Evolutionary conservation across 2,329 filamentous ascomycete species (phyloP).

Genomic region (Diaporthe velutina): DNA sequence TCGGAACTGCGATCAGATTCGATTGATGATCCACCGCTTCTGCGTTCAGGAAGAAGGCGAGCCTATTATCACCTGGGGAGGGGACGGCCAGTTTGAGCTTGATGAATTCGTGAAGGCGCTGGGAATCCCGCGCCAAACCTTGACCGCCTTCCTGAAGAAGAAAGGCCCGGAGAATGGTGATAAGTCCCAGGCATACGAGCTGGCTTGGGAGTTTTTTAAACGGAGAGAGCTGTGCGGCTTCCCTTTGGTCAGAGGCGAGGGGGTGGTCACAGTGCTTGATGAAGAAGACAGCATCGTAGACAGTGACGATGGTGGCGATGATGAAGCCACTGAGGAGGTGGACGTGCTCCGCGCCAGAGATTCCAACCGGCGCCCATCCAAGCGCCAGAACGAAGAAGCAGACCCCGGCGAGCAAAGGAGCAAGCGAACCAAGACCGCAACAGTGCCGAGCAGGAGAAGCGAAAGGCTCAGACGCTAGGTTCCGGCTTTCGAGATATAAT

Average conservation of each 20-base stretch:
- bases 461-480: neutral
- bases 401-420: neutral
- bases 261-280: neutral
- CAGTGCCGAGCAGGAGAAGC: neutral
- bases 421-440: neutral
- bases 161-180: neutral
- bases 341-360: neutral
- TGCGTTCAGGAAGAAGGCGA: neutral
- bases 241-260: neutral
- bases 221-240: neutral
- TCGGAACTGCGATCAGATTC: constrained; percentile 24
- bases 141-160: constrained; percentile 6
- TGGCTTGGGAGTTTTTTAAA: constrained; percentile 33
- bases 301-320: no score
- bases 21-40: constrained; percentile 23
- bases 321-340: neutral
- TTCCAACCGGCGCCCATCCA: neutral
- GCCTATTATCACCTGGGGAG: neutral
- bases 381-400: neutral
- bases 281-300: neutral
- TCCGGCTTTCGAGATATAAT: neutral
- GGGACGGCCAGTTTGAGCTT: neutral
- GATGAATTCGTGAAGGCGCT: neutral
- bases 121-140: neutral
- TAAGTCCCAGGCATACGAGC: neutral